Conservation (phyloP, 1,139 yeast species). For the Magnusiomyces fungicola region DNA sequence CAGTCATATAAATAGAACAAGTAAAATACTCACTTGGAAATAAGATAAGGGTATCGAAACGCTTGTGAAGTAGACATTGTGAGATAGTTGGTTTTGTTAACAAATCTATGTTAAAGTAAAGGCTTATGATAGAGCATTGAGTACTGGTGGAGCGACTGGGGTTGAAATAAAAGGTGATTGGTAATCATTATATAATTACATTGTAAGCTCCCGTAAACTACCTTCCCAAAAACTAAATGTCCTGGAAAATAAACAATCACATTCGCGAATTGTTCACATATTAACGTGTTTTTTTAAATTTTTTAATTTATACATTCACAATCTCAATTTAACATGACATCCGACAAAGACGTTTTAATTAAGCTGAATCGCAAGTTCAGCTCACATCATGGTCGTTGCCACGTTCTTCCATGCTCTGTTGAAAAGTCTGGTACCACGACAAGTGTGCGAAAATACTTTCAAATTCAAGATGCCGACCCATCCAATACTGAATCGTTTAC, state of each 20-base stretch:
- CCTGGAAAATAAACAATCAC: neutral
- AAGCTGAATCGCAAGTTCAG: neutral
- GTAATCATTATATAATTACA: neutral
- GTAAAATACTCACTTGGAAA: conserved; percentile 12
- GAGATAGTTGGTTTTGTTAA: neutral
- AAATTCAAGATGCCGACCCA: too few relatives aligned
- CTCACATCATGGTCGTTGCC: neutral
- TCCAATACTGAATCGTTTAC: too few relatives aligned
- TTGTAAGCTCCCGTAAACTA: too few relatives aligned
- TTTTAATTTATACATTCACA: neutral
- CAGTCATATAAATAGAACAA: neutral
- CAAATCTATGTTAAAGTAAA: too few relatives aligned
- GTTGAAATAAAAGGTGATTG: neutral
- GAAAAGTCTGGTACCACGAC: neutral
- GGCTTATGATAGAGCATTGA: neutral
- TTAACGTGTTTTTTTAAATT: neutral
- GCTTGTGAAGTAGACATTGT: neutral
- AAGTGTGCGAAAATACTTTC: neutral
- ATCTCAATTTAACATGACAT: neutral
- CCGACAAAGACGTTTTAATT: neutral
- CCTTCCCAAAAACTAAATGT: neutral
- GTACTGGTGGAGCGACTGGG: neutral
- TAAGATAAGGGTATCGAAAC: conserved; percentile 13
- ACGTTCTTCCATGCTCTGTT: conserved; percentile 2
- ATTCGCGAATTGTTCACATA: neutral